Conservation (phyloP, 2,329 filamentous ascomycete species). For the Calonectria hawksworthii region DNA sequence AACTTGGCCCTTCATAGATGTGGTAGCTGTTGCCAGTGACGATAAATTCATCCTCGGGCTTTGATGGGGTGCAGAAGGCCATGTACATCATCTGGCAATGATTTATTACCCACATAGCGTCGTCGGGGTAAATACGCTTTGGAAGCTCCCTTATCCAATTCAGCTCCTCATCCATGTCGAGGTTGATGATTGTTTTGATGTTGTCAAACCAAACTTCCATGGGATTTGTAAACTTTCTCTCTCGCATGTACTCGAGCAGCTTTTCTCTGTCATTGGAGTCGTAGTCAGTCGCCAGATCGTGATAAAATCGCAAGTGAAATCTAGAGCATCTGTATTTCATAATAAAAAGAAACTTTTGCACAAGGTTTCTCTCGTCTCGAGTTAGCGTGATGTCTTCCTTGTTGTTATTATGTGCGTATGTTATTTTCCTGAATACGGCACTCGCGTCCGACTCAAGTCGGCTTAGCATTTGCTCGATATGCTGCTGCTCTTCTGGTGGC, state of each 20-base stretch:
- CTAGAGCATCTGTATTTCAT: slow-evolving; percentile 58
- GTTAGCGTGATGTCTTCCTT: slow-evolving; percentile 44
- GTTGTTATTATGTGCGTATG: neutral
- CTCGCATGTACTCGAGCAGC: slow-evolving; percentile 42
- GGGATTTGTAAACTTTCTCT: slow-evolving; percentile 38
- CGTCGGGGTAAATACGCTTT: slow-evolving; percentile 38
- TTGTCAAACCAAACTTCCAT: slow-evolving; percentile 49
- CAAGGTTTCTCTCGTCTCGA: slow-evolving; percentile 50
- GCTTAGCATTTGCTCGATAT: slow-evolving; percentile 44
- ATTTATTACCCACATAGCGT: slow-evolving; percentile 44
- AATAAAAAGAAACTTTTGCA: slow-evolving; percentile 62
- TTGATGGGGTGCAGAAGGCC: slow-evolving; percentile 46
- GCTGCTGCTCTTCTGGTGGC: slow-evolving; percentile 31
- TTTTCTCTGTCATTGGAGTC: slow-evolving; percentile 37
- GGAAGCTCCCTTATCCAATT: slow-evolving; percentile 37
- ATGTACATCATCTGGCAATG: slow-evolving; percentile 44
- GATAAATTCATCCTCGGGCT: slow-evolving; percentile 37
- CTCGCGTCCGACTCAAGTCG: slow-evolving; percentile 38
- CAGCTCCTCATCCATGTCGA: slow-evolving; percentile 44
- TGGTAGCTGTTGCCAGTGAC: slow-evolving; percentile 42
- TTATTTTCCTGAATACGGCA: slow-evolving; percentile 48
- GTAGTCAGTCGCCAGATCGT: slow-evolving; percentile 52
- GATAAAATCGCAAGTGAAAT: slow-evolving; percentile 53
- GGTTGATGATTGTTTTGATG: slow-evolving; percentile 43
- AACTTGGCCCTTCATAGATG: slow-evolving; percentile 46